Evolutionary conservation across 768 basidiomycete species (phyloP).

Genomic region (Naganishia antarctica): DNA sequence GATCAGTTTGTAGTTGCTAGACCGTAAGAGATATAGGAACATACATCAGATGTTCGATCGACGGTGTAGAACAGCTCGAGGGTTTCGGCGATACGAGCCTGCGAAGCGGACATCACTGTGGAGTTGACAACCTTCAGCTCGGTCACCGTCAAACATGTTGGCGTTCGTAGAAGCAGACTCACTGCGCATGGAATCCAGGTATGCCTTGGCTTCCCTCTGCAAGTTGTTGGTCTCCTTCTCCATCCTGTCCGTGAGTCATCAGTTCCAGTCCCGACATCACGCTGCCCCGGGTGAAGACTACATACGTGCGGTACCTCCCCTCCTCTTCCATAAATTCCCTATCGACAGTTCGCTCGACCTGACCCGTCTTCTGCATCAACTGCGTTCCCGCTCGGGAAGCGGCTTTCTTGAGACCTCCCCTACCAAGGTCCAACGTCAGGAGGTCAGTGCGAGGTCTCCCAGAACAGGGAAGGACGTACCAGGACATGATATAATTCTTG

Average conservation of each 20-base stretch:
- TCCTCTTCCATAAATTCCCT: conserved; percentile 90
- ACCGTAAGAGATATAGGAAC: conserved; percentile 2
- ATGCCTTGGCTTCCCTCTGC: conserved; percentile 92
- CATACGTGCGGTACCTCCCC: conserved; percentile 80
- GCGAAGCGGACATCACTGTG: conserved; percentile 96
- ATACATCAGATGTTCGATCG: conserved; percentile 54
- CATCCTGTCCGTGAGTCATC: conserved; percentile 57
- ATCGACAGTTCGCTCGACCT: conserved; percentile 93
- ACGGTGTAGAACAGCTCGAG: conserved; percentile 78
- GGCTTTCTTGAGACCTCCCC: conserved; percentile 75
- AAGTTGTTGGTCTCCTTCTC: conserved; percentile 92
- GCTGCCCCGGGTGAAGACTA: conserved; percentile 7
- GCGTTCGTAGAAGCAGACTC: conserved; percentile 39
- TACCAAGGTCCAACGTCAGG: not conserved
- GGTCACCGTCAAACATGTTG: too few species aligned
- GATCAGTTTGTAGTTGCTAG: not conserved
- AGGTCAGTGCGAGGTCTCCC: too few species aligned
- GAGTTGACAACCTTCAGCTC: too few species aligned
- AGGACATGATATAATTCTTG: conserved; percentile 18
- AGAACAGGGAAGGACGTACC: not conserved
- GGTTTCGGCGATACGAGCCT: conserved; percentile 85
- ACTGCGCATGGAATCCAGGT: conserved; percentile 92
- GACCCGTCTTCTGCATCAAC: conserved; percentile 95
- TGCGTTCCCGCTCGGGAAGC: conserved; percentile 88
- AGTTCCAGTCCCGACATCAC: not conserved